Evolutionary conservation across 768 basidiomycete species (phyloP).

Genomic region (Kwoniella europaea): DNA sequence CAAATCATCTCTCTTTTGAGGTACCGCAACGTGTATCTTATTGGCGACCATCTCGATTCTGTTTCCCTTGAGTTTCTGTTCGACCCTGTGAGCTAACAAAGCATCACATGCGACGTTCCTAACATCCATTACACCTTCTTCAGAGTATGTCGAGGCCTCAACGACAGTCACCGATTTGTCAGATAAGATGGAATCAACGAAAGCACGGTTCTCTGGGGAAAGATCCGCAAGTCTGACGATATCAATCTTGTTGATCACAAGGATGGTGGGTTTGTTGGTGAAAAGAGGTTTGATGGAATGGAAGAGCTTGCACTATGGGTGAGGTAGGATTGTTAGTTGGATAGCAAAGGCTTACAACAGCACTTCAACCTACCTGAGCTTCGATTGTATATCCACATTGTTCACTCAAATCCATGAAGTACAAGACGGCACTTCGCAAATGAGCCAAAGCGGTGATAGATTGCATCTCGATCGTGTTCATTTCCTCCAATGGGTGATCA

Average conservation of each 20-base stretch:
- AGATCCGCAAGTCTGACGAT: slow-evolving; percentile 87
- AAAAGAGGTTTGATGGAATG: slow-evolving; percentile 99
- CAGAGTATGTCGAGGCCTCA: slow-evolving; percentile 90
- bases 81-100: slow-evolving; percentile 91
- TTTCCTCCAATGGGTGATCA: slow-evolving; percentile 97
- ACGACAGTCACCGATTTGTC: slow-evolving; percentile 71
- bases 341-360: not conserved
- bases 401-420: slow-evolving; percentile 98
- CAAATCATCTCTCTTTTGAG: slow-evolving; percentile 86
- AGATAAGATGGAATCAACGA: slow-evolving; percentile 83
- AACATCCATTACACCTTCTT: slow-evolving; percentile 96
- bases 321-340: no score
- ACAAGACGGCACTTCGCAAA: slow-evolving; percentile 88
- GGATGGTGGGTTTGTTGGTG: slow-evolving; percentile 84
- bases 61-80: slow-evolving; percentile 87
- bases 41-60: slow-evolving; percentile 92
- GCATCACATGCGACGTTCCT: slow-evolving; percentile 95
- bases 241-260: slow-evolving; percentile 98
- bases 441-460: slow-evolving; percentile 95
- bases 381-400: slow-evolving; percentile 98
- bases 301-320: slow-evolving; percentile 87
- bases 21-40: slow-evolving; percentile 93
- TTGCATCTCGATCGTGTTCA: slow-evolving; percentile 99
- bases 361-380: slow-evolving; percentile 72
- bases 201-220: slow-evolving; percentile 70